Evolutionary conservation across 148 eudicot genomes (phyloP).

Genomic region (Cornus florida): DNA sequence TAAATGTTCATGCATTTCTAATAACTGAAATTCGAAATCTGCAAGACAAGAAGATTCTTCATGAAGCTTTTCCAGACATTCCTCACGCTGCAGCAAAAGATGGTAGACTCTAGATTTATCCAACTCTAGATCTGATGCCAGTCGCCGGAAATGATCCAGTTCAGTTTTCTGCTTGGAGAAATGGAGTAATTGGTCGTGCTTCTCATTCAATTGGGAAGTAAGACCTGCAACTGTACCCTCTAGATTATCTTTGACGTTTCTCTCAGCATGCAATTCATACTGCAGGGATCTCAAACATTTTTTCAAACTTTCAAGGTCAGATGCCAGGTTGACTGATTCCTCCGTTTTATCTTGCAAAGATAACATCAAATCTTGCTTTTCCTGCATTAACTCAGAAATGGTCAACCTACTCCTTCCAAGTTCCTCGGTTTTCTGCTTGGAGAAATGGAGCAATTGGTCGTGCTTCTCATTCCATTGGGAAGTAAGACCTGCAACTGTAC

Average conservation of each 20-base stretch:
- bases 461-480: slow-evolving; percentile 37
- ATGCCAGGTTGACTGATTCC: slow-evolving; percentile 47
- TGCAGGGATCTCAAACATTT: slow-evolving; percentile 47
- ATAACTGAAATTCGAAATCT: slow-evolving; percentile 30
- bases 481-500: slow-evolving; percentile 36
- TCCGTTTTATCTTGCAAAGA: slow-evolving; percentile 41
- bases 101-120: slow-evolving; percentile 29
- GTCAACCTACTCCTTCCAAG: slow-evolving; percentile 40
- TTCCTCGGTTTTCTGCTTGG: slow-evolving; percentile 44
- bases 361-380: slow-evolving; percentile 44
- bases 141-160: slow-evolving; percentile 29
- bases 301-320: slow-evolving; percentile 55
- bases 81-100: slow-evolving; percentile 36
- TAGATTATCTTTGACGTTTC: slow-evolving; percentile 43
- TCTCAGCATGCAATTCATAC: slow-evolving; percentile 54
- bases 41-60: slow-evolving; percentile 17
- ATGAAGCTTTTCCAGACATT: slow-evolving; percentile 27
- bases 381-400: slow-evolving; percentile 50
- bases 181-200: slow-evolving; percentile 25
- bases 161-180: slow-evolving; percentile 35
- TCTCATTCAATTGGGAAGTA: slow-evolving; percentile 37
- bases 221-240: slow-evolving; percentile 43
- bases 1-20: slow-evolving; percentile 41
- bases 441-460: slow-evolving; percentile 25
- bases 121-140: slow-evolving; percentile 33